Base-by-base conservation (phyloP, 306 rosid species). In the Sicyos edulis region DNA sequence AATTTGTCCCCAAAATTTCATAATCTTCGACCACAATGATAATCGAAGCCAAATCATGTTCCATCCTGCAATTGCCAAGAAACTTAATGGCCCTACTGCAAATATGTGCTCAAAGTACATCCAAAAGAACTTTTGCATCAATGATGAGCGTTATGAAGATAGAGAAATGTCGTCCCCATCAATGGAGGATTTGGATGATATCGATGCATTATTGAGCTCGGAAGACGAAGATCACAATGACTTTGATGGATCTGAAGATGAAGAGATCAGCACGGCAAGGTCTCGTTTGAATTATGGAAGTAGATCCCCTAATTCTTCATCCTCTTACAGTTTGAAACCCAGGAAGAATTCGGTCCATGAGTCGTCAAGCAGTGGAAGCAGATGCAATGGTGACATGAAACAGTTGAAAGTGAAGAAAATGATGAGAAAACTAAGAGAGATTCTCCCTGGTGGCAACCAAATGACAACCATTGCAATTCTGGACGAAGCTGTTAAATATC, bases 261-360 rank as follows among this genome's bases (percentile, higher is more conserved):
- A 88, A 49, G 98, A 86, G 77, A 79, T 88, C 74, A 90, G 96
- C 90, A 90, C 98, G 2, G 96, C 96, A n/a, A 86, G 96, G 71
- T 86, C 92, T 70, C 76, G 70, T 19, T 88, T 83, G 72, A 78
- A 83, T 61, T 79, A 83, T 73, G 92, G 84, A 53, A 78, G 78
- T 52, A 45, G 73, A 32, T 82, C 81, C 32, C 80, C 86, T 42
- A 96, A 92, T 70, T 84, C 96, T 67, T 84, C 96, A 71, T 87
- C 85, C 74, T 85, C 84, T 78, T 90, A 85, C 75, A 82, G 81
- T 76, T 72, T 82, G 56, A 85, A 84, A 76, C 74, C 87, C 74
- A 82, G 76, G 83, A 89, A 86, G 81, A 85, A 83, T 19, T n/a
- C 77, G 77, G 75, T 14, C 29, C 10, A 74, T n/a, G n/a, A n/a